Evolutionary conservation across 345 rosid genomes (phyloP).

Genomic region (Ceriops zippeliana): DNA sequence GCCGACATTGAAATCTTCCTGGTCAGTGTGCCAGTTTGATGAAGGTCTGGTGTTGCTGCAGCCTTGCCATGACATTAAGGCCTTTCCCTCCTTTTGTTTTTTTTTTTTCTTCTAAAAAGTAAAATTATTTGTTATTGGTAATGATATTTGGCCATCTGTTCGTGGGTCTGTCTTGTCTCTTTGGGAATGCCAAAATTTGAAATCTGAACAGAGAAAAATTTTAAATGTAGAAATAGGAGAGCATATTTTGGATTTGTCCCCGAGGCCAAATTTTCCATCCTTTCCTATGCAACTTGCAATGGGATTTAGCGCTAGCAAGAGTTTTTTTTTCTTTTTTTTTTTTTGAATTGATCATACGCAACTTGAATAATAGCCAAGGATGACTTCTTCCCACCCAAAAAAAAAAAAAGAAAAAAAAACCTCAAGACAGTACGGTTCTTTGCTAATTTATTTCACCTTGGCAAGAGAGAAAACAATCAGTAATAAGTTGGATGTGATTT

Average conservation of each 20-base stretch:
- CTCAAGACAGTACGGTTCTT: too few species aligned
- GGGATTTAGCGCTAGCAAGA: neutral
- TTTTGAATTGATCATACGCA: neutral
- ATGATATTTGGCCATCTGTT: neutral
- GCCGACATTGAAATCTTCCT: constrained; percentile 27
- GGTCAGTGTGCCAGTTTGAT: constrained; percentile 17
- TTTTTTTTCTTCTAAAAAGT: neutral
- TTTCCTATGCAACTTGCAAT: neutral
- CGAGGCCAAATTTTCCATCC: neutral
- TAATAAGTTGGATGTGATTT: too few species aligned
- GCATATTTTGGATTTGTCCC: constrained; percentile 6
- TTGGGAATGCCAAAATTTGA: neutral
- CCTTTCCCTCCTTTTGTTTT: too few species aligned
- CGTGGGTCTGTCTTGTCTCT: neutral
- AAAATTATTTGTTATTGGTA: too few species aligned
- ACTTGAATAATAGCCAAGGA: neutral
- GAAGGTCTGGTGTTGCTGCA: constrained; percentile 8
- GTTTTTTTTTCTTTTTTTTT: neutral
- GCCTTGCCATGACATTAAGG: neutral
- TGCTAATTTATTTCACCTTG: too few species aligned
- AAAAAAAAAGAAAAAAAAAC: too few species aligned
- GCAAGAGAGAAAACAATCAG: too few species aligned
- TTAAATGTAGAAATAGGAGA: too few species aligned
- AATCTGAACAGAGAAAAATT: constrained; percentile 5
- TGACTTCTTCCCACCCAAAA: too few species aligned